Conservation (phyloP, 495 filamentous ascomycete genomes). For the Annulohypoxylon bovei region DNA sequence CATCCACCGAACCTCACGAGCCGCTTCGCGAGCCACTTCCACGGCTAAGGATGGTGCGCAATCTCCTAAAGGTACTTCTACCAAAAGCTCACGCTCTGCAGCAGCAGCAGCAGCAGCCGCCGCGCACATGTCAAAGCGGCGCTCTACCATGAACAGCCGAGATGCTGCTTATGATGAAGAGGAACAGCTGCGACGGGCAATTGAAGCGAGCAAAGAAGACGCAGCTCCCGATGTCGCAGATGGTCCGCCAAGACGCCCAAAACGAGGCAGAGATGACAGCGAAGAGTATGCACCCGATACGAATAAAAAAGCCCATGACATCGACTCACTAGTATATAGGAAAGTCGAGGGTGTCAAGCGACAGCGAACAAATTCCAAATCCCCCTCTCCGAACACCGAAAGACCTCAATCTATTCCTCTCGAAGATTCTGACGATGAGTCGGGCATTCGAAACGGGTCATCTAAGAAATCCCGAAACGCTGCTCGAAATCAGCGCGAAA, state of each 20-base stretch:
- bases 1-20: slow-evolving; percentile 57
- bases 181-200: slow-evolving; percentile 84
- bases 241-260: slow-evolving; percentile 67
- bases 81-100: slow-evolving; percentile 57
- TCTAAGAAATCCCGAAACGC: slow-evolving; percentile 72
- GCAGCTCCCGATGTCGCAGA: slow-evolving; percentile 60
- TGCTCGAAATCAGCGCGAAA: slow-evolving; percentile 75
- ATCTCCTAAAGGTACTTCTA: slow-evolving; percentile 60
- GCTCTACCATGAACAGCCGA: slow-evolving; percentile 97
- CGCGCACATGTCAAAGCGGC: slow-evolving; percentile 73
- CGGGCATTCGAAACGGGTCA: slow-evolving; percentile 59
- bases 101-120: too few species aligned
- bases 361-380: slow-evolving; percentile 79
- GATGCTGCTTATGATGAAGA: slow-evolving; percentile 96
- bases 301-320: not conserved
- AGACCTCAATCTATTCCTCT: slow-evolving; percentile 57
- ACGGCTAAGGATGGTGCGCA: slow-evolving; percentile 65
- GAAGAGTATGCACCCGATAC: slow-evolving; percentile 76
- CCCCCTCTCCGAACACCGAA: slow-evolving; percentile 66
- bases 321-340: slow-evolving; percentile 42
- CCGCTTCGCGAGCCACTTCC: slow-evolving; percentile 64
- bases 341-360: slow-evolving; percentile 66
- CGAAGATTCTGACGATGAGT: slow-evolving; percentile 78
- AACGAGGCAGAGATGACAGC: slow-evolving; percentile 88
- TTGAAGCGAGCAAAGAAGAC: slow-evolving; percentile 94